These are phyloP conservation scores for Hippophae tibetana DNA, from an alignment of 306 rosid species.

Conservation along the genomic window DNA sequence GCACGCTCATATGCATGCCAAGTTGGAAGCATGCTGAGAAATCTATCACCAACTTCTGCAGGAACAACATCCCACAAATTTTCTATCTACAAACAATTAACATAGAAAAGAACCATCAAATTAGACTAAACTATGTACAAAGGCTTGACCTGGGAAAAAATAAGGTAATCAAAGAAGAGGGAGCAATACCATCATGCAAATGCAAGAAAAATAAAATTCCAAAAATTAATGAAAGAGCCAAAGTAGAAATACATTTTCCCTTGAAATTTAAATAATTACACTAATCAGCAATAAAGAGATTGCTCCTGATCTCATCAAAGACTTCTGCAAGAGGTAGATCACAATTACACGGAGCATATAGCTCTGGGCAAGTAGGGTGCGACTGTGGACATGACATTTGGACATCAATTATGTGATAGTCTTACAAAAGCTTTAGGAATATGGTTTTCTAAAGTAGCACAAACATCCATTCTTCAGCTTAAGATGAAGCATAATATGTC, in stretches of 20 bases:
- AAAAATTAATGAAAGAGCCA: not conserved
- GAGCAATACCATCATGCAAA: not conserved
- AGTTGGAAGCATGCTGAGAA: constrained; percentile 87
- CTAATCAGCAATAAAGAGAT: too few relatives aligned
- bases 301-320: too few relatives aligned
- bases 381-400: too few relatives aligned
- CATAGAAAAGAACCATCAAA: constrained; percentile 9
- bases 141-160: constrained; percentile 13
- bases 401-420: too few relatives aligned
- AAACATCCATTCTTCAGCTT: too few relatives aligned
- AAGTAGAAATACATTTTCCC: not conserved
- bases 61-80: constrained; percentile 70
- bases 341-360: too few relatives aligned
- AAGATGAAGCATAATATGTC: too few relatives aligned
- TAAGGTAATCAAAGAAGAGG: not conserved
- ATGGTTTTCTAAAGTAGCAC: too few relatives aligned
- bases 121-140: constrained; percentile 11
- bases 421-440: too few relatives aligned
- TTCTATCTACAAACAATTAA: constrained; percentile 41
- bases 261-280: not conserved
- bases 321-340: too few relatives aligned
- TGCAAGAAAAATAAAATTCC: not conserved
- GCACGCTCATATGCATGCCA: constrained; percentile 99
- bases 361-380: too few relatives aligned
- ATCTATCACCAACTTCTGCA: constrained; percentile 69